phyloP scores from a whole-genome alignment of 192 early-diverging fungal species.

The Pilobolus umbonatus region DNA sequence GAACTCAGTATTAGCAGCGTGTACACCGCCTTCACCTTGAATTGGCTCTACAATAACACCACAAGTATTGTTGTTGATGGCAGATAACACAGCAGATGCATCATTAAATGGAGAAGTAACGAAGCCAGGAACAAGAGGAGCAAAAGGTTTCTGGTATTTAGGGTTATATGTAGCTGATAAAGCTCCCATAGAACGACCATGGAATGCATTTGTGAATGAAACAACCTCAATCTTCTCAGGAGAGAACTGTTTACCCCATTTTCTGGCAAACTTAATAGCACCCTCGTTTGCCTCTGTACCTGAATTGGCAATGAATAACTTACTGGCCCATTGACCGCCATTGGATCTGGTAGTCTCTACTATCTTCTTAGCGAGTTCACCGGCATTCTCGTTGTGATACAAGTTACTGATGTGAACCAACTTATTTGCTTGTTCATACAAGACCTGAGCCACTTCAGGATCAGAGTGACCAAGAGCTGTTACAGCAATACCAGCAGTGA shows the following conservation, averaged over 20 bases:
- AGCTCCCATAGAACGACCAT: constrained; percentile 94
- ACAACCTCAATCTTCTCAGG: constrained; percentile 70
- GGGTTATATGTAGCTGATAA: constrained; percentile 89
- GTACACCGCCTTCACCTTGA: constrained; percentile 95
- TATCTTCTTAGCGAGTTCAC: constrained; percentile 68
- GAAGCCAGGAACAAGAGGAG: constrained; percentile 87
- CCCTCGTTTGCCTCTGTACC: constrained; percentile 99
- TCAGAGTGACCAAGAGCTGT: constrained; percentile 89
- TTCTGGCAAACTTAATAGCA: constrained; percentile 93
- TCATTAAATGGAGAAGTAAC: constrained; percentile 70
- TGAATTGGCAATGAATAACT: constrained; percentile 94
- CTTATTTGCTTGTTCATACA: constrained; percentile 79
- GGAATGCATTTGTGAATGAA: constrained; percentile 90
- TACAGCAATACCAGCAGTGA: constrained; percentile 93
- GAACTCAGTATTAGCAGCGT: constrained; percentile 68
- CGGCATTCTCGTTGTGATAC: constrained; percentile 88
- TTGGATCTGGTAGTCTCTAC: constrained; percentile 55
- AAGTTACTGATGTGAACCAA: constrained; percentile 89
- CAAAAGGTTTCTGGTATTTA: constrained; percentile 95
- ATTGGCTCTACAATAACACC: constrained; percentile 95
- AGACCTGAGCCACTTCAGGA: constrained; percentile 59
- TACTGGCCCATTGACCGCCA: constrained; percentile 45
- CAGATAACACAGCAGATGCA: constrained; percentile 49
- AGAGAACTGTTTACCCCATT: constrained; percentile 64
- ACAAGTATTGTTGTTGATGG: constrained; percentile 76